Evolutionary conservation across 1,139 yeast genomes (phyloP).

Genomic region (Yamadazyma blattariae): DNA sequence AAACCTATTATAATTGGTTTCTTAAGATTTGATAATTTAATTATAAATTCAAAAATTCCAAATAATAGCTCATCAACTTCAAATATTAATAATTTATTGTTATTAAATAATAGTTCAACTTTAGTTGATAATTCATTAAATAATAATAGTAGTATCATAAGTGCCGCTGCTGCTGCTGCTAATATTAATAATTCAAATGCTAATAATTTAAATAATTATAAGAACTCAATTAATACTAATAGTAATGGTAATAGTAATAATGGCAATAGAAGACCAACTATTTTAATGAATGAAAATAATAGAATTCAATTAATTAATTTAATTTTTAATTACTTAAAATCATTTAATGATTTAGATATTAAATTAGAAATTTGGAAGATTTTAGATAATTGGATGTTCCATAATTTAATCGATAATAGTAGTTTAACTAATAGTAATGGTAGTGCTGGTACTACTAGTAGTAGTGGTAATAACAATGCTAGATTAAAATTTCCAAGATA

Average conservation of each 20-base stretch:
- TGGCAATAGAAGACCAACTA: slow-evolving; percentile 20
- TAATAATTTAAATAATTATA: slow-evolving; percentile 9
- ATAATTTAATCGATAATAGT: slow-evolving; percentile 20
- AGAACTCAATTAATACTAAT: neutral
- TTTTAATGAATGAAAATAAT: slow-evolving; percentile 33
- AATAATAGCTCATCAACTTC: neutral
- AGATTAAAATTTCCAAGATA: slow-evolving; percentile 1
- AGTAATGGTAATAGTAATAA: neutral
- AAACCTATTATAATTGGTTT: slow-evolving; percentile 35
- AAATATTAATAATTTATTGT: too few relatives aligned
- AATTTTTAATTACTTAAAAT: slow-evolving; percentile 42
- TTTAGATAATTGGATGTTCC: slow-evolving; percentile 74
- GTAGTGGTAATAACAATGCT: slow-evolving; percentile 5
- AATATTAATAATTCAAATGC: neutral
- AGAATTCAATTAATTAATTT: slow-evolving; percentile 35
- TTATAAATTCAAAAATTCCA: slow-evolving; percentile 16
- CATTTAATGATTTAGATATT: slow-evolving; percentile 36
- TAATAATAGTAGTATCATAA: neutral
- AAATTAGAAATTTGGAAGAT: slow-evolving; percentile 64
- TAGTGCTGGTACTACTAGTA: neutral
- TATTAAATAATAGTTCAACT: too few relatives aligned
- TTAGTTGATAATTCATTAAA: neutral
- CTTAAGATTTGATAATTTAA: slow-evolving; percentile 40
- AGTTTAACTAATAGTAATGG: too few relatives aligned
- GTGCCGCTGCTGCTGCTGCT: too few relatives aligned